Evolutionary conservation across 176 grass and related monocot species (phyloP).

Genomic region (Hsuehochloa calcarea): DNA sequence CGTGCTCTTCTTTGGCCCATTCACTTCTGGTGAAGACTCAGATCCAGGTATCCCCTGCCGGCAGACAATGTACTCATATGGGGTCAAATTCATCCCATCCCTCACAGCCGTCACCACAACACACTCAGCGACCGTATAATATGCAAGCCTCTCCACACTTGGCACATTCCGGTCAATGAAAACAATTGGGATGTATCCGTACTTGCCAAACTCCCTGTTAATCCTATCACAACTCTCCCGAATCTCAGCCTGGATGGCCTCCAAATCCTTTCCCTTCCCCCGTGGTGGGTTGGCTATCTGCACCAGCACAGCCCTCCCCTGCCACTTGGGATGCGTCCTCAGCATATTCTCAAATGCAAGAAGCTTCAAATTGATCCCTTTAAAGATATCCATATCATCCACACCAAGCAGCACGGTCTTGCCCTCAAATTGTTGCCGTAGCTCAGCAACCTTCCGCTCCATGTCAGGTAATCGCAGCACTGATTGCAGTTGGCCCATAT

Average conservation of each 20-base stretch:
- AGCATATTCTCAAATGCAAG: slow-evolving; percentile 85
- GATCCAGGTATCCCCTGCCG: slow-evolving; percentile 55
- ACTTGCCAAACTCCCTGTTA: slow-evolving; percentile 55
- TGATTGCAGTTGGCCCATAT: slow-evolving; percentile 82
- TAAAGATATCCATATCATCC: slow-evolving; percentile 90
- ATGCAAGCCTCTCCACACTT: slow-evolving; percentile 66
- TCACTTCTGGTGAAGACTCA: slow-evolving; percentile 32
- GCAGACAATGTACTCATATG: slow-evolving; percentile 87
- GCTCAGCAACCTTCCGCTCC: slow-evolving; percentile 51
- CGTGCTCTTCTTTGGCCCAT: slow-evolving; percentile 63
- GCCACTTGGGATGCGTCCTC: slow-evolving; percentile 68
- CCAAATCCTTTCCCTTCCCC: slow-evolving; percentile 68
- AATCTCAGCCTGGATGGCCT: slow-evolving; percentile 69
- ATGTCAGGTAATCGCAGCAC: slow-evolving; percentile 52
- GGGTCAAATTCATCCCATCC: slow-evolving; percentile 91
- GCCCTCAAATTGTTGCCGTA: slow-evolving; percentile 57
- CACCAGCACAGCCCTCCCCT: slow-evolving; percentile 64
- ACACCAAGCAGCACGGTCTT: slow-evolving; percentile 76
- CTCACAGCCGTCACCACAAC: slow-evolving; percentile 84
- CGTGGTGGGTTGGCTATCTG: slow-evolving; percentile 78
- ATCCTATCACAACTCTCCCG: slow-evolving; percentile 62
- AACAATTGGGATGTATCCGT: slow-evolving; percentile 61
- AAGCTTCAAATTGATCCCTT: slow-evolving; percentile 87
- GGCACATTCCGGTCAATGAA: slow-evolving; percentile 57
- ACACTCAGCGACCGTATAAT: slow-evolving; percentile 70